Percentiles rank a stretch among this genome's conserved stretches.
Conservation (phyloP, 164 flowering plant species). For the Magnolia sinica region DNA sequence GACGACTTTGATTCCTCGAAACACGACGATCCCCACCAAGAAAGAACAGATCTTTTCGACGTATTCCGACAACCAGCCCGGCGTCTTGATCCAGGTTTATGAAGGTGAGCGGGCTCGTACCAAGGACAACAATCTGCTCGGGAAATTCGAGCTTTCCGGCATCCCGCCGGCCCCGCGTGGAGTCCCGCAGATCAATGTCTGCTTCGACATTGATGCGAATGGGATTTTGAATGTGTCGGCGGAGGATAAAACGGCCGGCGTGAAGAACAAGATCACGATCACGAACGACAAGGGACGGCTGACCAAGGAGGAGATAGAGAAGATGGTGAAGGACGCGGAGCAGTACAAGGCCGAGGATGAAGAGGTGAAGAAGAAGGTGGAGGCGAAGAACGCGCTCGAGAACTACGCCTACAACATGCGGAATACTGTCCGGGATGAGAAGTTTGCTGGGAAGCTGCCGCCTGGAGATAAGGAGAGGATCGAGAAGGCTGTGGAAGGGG, state of each 20-base stretch:
- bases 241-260: constrained; percentile 43
- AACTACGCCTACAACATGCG: constrained; percentile 39
- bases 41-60: constrained; percentile 34
- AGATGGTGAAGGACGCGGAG: constrained; percentile 46
- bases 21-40: constrained; percentile 42
- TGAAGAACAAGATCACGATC: constrained; percentile 43
- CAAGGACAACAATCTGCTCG: constrained; percentile 27
- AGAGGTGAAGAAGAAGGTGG: constrained; percentile 42
- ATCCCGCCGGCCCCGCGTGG: constrained; percentile 46
- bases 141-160: constrained; percentile 31
- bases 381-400: constrained; percentile 35
- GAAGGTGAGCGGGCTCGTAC: constrained; percentile 43
- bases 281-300: constrained; percentile 39
- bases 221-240: constrained; percentile 42
- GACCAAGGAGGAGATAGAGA: constrained; percentile 29
- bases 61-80: constrained; percentile 40
- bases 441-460: constrained; percentile 27
- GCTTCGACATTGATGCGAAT: constrained; percentile 33
- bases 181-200: constrained; percentile 40
- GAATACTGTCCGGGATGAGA: constrained; percentile 40
- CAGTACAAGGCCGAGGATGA: constrained; percentile 36
- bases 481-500: constrained; percentile 11
- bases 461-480: constrained; percentile 20
- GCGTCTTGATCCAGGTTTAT: constrained; percentile 35
- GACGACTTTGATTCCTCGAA: constrained; percentile 30